A percentile compares a stretch with the other conserved stretches of the same genome.
These are phyloP conservation scores for Aureobasidium uvarum DNA, from an alignment of 2,329 filamentous ascomycete species.

Conservation along the genomic window DNA sequence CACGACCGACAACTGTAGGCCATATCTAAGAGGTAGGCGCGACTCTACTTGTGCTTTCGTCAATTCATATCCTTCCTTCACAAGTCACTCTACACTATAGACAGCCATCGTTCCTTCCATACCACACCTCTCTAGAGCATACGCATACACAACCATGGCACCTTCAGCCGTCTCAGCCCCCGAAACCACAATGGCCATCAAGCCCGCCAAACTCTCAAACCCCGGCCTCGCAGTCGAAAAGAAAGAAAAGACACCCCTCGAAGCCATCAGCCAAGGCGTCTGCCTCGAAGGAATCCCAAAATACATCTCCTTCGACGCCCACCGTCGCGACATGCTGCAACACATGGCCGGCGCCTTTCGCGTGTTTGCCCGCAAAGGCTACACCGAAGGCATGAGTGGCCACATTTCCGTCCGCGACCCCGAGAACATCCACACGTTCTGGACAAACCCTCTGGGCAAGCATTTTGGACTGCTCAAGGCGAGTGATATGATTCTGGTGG, in stretches of 20 bases:
- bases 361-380: constrained; percentile 63
- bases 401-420: constrained; percentile 68
- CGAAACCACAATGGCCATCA: constrained; percentile 4
- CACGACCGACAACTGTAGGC: constrained; percentile 11
- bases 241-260: constrained; percentile 37
- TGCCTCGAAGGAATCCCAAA: constrained; percentile 56
- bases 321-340: constrained; percentile 62
- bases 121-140: background rate
- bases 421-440: constrained; percentile 60
- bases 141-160: constrained; percentile 20
- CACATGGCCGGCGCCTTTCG: constrained; percentile 68
- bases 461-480: constrained; percentile 66
- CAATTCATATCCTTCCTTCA: too few relatives aligned
- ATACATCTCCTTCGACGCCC: constrained; percentile 53
- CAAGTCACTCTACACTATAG: background rate
- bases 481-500: constrained; percentile 65
- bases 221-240: constrained; percentile 27
- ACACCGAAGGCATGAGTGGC: constrained; percentile 66
- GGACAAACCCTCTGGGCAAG: constrained; percentile 66
- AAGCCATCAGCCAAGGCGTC: constrained; percentile 48
- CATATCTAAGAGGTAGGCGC: constrained; percentile 17
- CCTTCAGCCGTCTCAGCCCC: constrained; percentile 24
- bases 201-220: constrained; percentile 29
- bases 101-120: background rate
- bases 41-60: too few relatives aligned